Base-by-base conservation (phyloP, 164 flowering plant species). In the Echeveria elegans region DNA sequence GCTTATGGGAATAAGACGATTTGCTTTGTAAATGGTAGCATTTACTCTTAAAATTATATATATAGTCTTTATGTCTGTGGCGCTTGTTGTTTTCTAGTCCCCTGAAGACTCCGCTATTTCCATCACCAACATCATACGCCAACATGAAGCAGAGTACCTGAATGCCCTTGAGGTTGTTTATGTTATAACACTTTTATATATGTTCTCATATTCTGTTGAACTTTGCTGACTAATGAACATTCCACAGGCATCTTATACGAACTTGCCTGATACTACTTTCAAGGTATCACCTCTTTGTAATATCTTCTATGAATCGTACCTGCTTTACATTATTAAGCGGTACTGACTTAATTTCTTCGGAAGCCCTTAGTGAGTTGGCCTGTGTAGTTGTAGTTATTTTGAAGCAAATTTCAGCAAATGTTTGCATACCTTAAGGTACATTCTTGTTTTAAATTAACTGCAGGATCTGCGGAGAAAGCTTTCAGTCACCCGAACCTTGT, bases 401-500 rank as follows among this genome's bases (percentile, higher is more conserved):
- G 19, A 16, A 61, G 21, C 21, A 4, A 28, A 12, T 7, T 31
- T 18, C 4, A 21, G 41, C 65, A 24, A 29, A 26, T 65, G 21
- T 14, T 45, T 7, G 6, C 4, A 28, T 8, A 21, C 11, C 32
- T 24, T 6, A 38, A 8, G 43, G n/a, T 37, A 23, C 61, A 24
- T 31, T 37, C 21, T 37, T 0, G 23, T 26, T 59, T 15, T 38
- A 29, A 69, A 58, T 24, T 14, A 19, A 34, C 11, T 83, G 73
- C 87, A 94, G 98, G 98, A 94, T 66, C 89, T 94, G 15, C 86
- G 96, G 56, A 90, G 98, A 71, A 94, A 89, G 81, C 95, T 94
- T 70, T 97, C 97, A 8, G 92, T 94, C 56, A 94, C 98, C 26
- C 95, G 97, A 18, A 94, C 98, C 45, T 73, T 88, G 65, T 94